Evolutionary conservation across 1,139 yeast genomes (phyloP).

Genomic region (Candida sojae): DNA sequence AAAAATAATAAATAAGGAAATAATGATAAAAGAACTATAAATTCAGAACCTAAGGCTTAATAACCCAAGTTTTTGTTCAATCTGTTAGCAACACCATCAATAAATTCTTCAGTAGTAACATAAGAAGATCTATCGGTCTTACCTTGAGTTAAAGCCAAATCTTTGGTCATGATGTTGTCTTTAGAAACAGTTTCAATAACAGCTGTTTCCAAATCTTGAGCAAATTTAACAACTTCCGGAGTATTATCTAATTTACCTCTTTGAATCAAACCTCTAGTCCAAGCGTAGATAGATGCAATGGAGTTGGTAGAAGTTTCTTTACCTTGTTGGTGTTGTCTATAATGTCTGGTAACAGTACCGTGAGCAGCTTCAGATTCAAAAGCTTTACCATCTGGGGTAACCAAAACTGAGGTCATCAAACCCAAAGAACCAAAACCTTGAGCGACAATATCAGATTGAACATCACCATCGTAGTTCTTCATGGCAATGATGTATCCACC

Average conservation of each 20-base stretch:
- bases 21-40: constrained; percentile 5
- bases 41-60: background rate
- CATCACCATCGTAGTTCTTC: constrained; percentile 98
- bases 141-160: constrained; percentile 85
- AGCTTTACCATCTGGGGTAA: constrained; percentile 94
- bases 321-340: constrained; percentile 91
- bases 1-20: constrained; percentile 2
- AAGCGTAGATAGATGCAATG: constrained; percentile 96
- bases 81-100: constrained; percentile 67
- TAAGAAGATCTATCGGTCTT: constrained; percentile 77
- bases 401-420: constrained; percentile 90
- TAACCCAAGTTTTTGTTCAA: constrained; percentile 32
- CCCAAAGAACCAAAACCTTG: constrained; percentile 98
- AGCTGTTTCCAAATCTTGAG: constrained; percentile 74
- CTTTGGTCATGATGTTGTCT: constrained; percentile 94
- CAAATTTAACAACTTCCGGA: constrained; percentile 81
- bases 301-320: constrained; percentile 98
- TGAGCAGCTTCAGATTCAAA: constrained; percentile 97
- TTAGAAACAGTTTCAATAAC: constrained; percentile 82
- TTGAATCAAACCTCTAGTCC: constrained; percentile 91
- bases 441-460: constrained; percentile 94
- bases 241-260: constrained; percentile 88
- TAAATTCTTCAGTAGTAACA: constrained; percentile 88
- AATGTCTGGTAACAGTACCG: constrained; percentile 97
- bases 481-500: constrained; percentile 95